Percentiles rank a stretch among this genome's conserved stretches.
phyloP scores from a whole-genome alignment of 805 yeast species.

The Sugiyamaella boreocaroliniensis region DNA sequence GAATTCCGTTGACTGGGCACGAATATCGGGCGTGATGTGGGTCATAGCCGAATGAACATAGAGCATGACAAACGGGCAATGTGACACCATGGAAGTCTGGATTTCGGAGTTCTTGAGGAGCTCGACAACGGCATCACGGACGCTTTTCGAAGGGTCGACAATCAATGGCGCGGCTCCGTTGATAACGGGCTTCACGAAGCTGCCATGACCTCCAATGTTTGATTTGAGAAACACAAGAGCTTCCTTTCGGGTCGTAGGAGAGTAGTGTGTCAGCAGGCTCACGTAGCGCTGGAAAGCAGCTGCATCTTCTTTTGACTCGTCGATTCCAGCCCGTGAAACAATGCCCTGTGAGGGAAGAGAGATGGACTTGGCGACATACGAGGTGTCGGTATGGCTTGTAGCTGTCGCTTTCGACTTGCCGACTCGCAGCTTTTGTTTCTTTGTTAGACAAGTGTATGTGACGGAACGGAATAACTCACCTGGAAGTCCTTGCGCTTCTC shows the following conservation, averaged over 20 bases:
- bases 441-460: not conserved
- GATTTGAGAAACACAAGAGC: constrained; percentile 48
- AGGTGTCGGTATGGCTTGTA: constrained; percentile 75
- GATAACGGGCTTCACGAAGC: constrained; percentile 51
- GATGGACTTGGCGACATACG: constrained; percentile 64
- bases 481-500: constrained; percentile 69
- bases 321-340: constrained; percentile 7
- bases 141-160: constrained; percentile 58
- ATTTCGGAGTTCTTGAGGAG: constrained; percentile 24
- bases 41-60: constrained; percentile 90
- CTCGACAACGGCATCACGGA: constrained; percentile 52
- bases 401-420: constrained; percentile 75
- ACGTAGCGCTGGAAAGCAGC: constrained; percentile 45
- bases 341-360: constrained; percentile 40
- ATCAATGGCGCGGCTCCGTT: constrained; percentile 54
- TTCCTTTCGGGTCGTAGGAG: constrained; percentile 63
- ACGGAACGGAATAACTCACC: constrained; percentile 21
- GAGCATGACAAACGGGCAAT: constrained; percentile 39
- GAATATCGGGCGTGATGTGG: constrained; percentile 69
- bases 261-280: constrained; percentile 69
- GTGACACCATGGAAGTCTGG: constrained; percentile 31
- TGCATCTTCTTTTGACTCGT: not conserved
- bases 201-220: constrained; percentile 46
- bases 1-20: constrained; percentile 68
- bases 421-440: constrained; percentile 73